Conservation (phyloP, 768 basidiomycete species). For the Phlegmacium glaucopus region DNA sequence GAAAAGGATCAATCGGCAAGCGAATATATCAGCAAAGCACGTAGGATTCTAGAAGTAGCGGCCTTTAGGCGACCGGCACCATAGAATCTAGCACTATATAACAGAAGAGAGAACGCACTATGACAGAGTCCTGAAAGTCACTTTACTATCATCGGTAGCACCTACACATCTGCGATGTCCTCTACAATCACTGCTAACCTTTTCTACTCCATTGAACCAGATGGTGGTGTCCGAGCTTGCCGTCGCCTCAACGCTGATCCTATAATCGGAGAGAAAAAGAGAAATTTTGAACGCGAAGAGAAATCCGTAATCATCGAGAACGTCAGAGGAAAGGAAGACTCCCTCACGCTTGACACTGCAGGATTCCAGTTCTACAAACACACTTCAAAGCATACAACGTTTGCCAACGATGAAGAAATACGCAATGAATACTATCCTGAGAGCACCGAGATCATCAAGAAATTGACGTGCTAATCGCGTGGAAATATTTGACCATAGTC, state of each 20-base stretch:
- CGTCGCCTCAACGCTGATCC: constrained; percentile 31
- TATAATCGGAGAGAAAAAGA: constrained; percentile 28
- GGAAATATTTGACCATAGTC: constrained; percentile 62
- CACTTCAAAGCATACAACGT: constrained; percentile 43
- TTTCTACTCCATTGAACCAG: constrained; percentile 34
- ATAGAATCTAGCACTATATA: too few species aligned
- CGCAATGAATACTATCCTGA: constrained; percentile 58
- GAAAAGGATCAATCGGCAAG: too few species aligned
- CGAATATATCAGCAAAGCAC: too few species aligned
- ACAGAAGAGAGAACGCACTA: too few species aligned
- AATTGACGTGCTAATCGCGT: constrained; percentile 57
- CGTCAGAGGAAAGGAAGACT: constrained; percentile 46
- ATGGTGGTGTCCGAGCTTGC: constrained; percentile 39
- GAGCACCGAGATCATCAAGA: constrained; percentile 53
- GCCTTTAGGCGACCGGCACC: too few species aligned
- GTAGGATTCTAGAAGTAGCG: too few species aligned
- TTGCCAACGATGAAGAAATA: constrained; percentile 50
- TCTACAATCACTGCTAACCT: constrained; percentile 31
- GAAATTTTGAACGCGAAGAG: constrained; percentile 30
- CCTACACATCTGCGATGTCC: too few species aligned
- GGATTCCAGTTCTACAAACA: constrained; percentile 46
- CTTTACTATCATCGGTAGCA: too few species aligned
- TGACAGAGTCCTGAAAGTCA: too few species aligned
- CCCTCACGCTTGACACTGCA: constrained; percentile 41
- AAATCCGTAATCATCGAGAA: constrained; percentile 45